Evolutionary conservation across 805 yeast genomes (phyloP), one percentile per base, ranked within the genome.

Genomic region (Isabelozyma rhagii): DNA sequence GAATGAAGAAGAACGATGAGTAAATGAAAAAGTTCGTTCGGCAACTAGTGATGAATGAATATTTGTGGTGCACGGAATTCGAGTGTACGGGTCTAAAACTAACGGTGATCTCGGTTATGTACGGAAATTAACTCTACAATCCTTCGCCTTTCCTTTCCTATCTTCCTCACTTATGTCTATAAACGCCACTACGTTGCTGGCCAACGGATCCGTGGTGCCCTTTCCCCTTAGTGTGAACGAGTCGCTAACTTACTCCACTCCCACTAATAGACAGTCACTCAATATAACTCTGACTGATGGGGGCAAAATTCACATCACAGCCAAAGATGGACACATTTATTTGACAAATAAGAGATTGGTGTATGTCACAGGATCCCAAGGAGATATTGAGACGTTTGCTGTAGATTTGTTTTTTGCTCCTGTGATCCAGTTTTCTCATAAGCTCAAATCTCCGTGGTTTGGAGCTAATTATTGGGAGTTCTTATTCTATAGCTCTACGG

Each of bases 381-480:
- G 79, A 1, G 80, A 76, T 51, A 60, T 75, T 9, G 66, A 71
- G 14, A 64, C 73, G 5, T 79, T 80, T 54, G 62, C 68, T 49
- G 52, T 80, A 5, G 68, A 71, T 4, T 55, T 71, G 41, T 50
- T 53, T 5, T 46, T 54, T 27, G 62, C 67, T 1, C 61, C 66
- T 3, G 52, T 48, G 3, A 51, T 72, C 17, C 72, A 66, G 41
- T 69, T 75, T 42, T 59, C 73, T 0, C 75, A 74, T 55, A 64
- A 68, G 47, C 55, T 79, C 44, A 69, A 72, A 48, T 67, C 78
- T 25, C 82, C 83, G 1, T 79, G 82, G 82, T 74, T 80, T 55
- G 84, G 84, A 0, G 69, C 81, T 17, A 80, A 78, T 52, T 75
- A 71, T 56, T 78, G 79, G 75, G 68, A 68, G 52, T 68, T 77